A percentile compares a stretch with the other conserved stretches of the same genome.
Evolutionary conservation across 2,329 filamentous ascomycete genomes (phyloP).

Genomic region (Ophiostoma piceae): DNA sequence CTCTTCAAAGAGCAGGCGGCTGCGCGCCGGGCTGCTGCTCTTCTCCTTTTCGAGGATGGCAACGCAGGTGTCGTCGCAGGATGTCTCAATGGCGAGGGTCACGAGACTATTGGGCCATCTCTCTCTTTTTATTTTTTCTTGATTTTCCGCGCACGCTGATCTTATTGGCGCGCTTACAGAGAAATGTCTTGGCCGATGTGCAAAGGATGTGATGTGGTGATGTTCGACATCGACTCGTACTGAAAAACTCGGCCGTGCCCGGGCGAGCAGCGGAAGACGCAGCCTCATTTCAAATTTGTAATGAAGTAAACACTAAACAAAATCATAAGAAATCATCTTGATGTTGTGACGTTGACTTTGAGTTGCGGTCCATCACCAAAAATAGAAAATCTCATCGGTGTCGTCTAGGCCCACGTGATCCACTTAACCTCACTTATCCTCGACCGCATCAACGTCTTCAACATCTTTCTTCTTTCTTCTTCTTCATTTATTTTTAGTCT

Average conservation of each 20-base stretch:
- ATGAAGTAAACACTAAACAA: background rate
- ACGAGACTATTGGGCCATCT: constrained; percentile 21
- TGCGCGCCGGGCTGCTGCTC: constrained; percentile 31
- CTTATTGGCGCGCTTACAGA: background rate
- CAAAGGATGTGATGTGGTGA: background rate
- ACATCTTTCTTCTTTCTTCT: background rate
- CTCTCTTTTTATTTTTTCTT: no score
- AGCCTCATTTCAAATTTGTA: background rate
- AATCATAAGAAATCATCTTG: background rate
- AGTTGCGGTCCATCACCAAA: background rate
- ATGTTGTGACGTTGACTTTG: background rate
- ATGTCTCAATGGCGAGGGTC: constrained; percentile 73
- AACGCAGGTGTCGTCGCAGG: constrained; percentile 90
- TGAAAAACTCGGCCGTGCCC: background rate
- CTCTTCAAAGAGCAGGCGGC: constrained; percentile 68
- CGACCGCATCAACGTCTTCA: background rate
- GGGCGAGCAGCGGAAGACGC: background rate
- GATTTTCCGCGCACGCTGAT: background rate
- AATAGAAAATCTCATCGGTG: background rate
- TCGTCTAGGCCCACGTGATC: background rate
- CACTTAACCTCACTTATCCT: background rate
- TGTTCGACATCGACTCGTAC: background rate
- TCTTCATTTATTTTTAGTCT: no score
- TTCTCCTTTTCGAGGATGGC: constrained; percentile 63
- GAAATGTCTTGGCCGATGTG: background rate